Conservation (phyloP, 495 filamentous ascomycete species). For the Sordaria brevicollis region DNA sequence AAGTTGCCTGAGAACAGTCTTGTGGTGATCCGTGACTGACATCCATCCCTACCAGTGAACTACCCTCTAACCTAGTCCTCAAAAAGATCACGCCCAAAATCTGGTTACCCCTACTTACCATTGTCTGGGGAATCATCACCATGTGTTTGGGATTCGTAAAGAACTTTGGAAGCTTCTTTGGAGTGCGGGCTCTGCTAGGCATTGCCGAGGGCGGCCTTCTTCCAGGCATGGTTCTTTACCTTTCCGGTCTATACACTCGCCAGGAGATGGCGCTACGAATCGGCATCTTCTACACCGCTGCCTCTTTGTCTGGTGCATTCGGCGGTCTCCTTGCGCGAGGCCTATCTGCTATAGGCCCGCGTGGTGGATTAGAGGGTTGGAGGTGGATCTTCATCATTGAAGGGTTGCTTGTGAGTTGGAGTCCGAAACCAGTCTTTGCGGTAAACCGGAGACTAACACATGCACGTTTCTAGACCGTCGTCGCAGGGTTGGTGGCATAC, state of each 20-base stretch:
- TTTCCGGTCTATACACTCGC: constrained; percentile 37
- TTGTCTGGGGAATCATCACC: constrained; percentile 43
- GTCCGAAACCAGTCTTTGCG: not conserved
- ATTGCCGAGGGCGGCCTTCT: constrained; percentile 40
- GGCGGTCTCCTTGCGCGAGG: constrained; percentile 39
- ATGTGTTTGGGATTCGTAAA: constrained; percentile 68
- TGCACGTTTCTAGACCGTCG: constrained; percentile 34
- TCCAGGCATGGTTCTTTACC: constrained; percentile 41
- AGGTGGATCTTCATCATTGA: constrained; percentile 45
- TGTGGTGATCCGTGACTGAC: not conserved
- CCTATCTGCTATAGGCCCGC: constrained; percentile 27
- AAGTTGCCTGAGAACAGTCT: constrained; percentile 4
- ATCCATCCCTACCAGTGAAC: constrained; percentile 49
- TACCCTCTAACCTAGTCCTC: constrained; percentile 74
- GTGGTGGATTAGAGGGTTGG: constrained; percentile 34
- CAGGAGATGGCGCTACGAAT: constrained; percentile 43
- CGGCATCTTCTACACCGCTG: constrained; percentile 44
- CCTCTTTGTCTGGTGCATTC: constrained; percentile 47
- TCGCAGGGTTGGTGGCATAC: constrained; percentile 44
- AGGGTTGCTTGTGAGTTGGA: constrained; percentile 34
- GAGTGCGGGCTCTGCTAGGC: constrained; percentile 69
- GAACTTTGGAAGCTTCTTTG: constrained; percentile 64
- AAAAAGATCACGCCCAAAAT: constrained; percentile 57
- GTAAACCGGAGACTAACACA: not conserved
- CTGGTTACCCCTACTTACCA: constrained; percentile 47